Base-by-base conservation (phyloP, 2,329 filamentous ascomycete genomes). In the Parastagonospora avenae region DNA sequence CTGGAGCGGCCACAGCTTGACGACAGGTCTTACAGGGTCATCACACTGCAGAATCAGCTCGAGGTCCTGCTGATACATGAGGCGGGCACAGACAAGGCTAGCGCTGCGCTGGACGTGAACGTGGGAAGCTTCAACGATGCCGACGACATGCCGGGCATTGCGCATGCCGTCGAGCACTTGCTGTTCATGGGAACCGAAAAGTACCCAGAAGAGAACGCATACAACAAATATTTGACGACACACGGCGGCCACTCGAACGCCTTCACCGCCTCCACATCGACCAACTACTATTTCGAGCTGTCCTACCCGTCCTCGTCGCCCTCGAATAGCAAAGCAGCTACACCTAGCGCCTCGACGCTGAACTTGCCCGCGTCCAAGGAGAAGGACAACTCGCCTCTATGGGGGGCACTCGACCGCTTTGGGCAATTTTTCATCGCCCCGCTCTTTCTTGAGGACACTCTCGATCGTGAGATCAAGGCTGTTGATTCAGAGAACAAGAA, bases 151-250 rank as follows among this genome's bases (percentile, higher is more conserved):
- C 92, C 91, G 11, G 92, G 94, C 52, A 92, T 96, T 85, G 93
- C 93, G 45, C 94, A 97, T 78, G 92, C 92, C 6, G 91, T 97
- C 47, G 93, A 97, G 80, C 93, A 97, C 82, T 79, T 97, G 59
- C 79, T 99, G 19, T 99, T 99, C 79, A 97, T 99, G 94, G 94
- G 94, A 42, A 99, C 94, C 7, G 89, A 96, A 75, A 99, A 97
- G 81, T 99, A 94, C 68, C 94, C 94, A 0, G 59, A 64, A 36
- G 63, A 66, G 50, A 85, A 99, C 74, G 93, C 90, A 59, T 99
- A 99, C 79, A 91, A 91, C 67, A 88, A 93, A 71, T 99, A 96
- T 73, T 84, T 99, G 46, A 90, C 92, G 44, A 83, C 90, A 52
- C 89, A 97, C 73, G 96, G 92, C 8, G 94, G 94, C 48, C 86